These are phyloP conservation scores for Malassezia pachydermatis DNA, from an alignment of 1,284 basidiomycete species.

Conservation along the genomic window DNA sequence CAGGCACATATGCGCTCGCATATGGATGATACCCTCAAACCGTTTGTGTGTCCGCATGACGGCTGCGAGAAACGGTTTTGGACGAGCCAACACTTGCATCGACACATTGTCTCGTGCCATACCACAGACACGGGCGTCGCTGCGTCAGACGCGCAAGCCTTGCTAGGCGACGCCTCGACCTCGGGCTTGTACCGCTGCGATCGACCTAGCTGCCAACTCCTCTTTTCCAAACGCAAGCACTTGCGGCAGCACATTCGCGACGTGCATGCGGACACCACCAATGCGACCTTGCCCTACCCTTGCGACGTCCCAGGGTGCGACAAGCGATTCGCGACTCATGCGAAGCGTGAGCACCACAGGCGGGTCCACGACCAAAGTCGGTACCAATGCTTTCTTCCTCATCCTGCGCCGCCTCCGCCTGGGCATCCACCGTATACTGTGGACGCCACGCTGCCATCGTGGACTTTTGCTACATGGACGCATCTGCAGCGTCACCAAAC, in stretches of 20 bases:
- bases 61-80: conserved; percentile 14
- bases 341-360: conserved; percentile 11
- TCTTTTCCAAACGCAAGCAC: conserved; percentile 17
- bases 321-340: conserved; percentile 7
- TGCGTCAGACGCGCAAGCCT: not conserved
- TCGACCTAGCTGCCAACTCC: not conserved
- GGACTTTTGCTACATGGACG: conserved; percentile 14
- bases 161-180: not conserved
- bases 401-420: not conserved
- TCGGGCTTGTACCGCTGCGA: conserved; percentile 8
- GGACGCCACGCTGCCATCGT: not conserved
- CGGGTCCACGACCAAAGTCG: conserved; percentile 9
- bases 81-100: conserved; percentile 14
- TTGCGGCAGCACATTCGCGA: conserved; percentile 13
- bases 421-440: conserved; percentile 2
- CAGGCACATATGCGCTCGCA: conserved; percentile 16
- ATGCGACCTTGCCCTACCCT: not conserved
- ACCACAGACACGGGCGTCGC: not conserved
- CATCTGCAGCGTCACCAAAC: conserved; percentile 14
- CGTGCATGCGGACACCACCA: conserved; percentile 5
- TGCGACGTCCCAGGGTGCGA: conserved; percentile 6
- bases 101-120: conserved; percentile 14
- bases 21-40: conserved; percentile 5
- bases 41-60: not conserved
- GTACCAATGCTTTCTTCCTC: conserved; percentile 10